phyloP scores from a whole-genome alignment of 805 yeast species.

The Monosporozyma aerobia region DNA sequence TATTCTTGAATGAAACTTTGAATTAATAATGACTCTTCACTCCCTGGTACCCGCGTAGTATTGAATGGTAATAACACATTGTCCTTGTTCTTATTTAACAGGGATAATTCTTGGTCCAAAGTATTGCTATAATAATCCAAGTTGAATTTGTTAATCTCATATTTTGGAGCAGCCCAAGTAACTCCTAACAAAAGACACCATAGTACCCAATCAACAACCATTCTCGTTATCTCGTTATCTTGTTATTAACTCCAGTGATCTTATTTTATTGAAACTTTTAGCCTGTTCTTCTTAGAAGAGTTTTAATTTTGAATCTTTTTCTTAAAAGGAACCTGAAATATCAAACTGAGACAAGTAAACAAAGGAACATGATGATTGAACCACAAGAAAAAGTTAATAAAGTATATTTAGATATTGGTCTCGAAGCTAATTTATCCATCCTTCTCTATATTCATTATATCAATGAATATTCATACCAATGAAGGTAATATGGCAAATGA shows the following conservation, averaged over 20 bases:
- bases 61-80: slow-evolving; percentile 29
- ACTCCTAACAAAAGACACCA: neutral
- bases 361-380: neutral
- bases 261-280: too few species aligned
- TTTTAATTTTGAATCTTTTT: neutral
- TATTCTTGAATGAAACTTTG: slow-evolving; percentile 31
- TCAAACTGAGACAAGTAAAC: neutral
- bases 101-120: slow-evolving; percentile 4
- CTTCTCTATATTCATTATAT: neutral
- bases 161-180: neutral
- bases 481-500: neutral
- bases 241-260: neutral
- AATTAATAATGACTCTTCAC: slow-evolving; percentile 31
- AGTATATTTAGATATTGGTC: neutral
- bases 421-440: neutral
- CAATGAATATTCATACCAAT: neutral
- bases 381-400: neutral
- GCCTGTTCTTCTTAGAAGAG: neutral
- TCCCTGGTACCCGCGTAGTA: slow-evolving; percentile 36
- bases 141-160: slow-evolving; percentile 1
- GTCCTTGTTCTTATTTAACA: neutral
- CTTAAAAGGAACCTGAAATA: neutral
- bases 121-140: slow-evolving; percentile 1
- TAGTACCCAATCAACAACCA: neutral
- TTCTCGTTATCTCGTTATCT: neutral